Conservation (phyloP, 805 yeast genomes). For the Blastobotrys parvus region DNA sequence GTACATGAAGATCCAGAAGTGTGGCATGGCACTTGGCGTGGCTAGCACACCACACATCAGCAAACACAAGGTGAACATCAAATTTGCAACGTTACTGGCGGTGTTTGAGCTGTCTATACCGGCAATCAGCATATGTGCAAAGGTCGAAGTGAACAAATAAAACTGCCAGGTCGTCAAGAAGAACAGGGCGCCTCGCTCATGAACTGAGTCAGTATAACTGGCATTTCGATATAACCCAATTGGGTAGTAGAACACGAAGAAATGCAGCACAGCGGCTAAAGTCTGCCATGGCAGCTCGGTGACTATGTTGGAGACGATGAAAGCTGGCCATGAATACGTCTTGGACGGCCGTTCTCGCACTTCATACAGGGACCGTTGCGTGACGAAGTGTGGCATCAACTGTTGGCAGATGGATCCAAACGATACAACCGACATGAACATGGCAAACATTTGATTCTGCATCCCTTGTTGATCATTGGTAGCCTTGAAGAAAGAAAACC, state of each 20-base stretch:
- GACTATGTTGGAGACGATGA: constrained; percentile 52
- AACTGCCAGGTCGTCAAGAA: constrained; percentile 35
- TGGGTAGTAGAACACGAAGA: constrained; percentile 60
- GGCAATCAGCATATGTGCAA: constrained; percentile 35
- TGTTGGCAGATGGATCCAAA: constrained; percentile 53
- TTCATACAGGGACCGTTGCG: constrained; percentile 57
- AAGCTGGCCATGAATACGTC: constrained; percentile 60
- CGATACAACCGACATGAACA: constrained; percentile 58
- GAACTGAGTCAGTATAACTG: constrained; percentile 33
- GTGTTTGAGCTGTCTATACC: constrained; percentile 51
- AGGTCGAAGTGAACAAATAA: constrained; percentile 36
- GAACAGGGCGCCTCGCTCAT: constrained; percentile 35
- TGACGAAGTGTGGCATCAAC: constrained; percentile 50
- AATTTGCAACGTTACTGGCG: constrained; percentile 52
- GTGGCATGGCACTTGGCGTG: constrained; percentile 43
- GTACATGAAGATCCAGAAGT: constrained; percentile 80
- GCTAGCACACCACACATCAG: constrained; percentile 75
- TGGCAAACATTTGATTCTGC: constrained; percentile 75
- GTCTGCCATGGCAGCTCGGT: constrained; percentile 64
- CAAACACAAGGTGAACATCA: constrained; percentile 54
- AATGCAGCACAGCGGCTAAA: constrained; percentile 53
- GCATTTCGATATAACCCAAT: constrained; percentile 60
- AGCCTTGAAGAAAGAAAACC: constrained; percentile 63
- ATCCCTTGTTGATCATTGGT: constrained; percentile 54
- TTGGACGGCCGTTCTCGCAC: constrained; percentile 67